These are phyloP conservation scores for Hypoxylon trugodes DNA, from an alignment of 495 filamentous ascomycete genomes.

Conservation along the genomic window DNA sequence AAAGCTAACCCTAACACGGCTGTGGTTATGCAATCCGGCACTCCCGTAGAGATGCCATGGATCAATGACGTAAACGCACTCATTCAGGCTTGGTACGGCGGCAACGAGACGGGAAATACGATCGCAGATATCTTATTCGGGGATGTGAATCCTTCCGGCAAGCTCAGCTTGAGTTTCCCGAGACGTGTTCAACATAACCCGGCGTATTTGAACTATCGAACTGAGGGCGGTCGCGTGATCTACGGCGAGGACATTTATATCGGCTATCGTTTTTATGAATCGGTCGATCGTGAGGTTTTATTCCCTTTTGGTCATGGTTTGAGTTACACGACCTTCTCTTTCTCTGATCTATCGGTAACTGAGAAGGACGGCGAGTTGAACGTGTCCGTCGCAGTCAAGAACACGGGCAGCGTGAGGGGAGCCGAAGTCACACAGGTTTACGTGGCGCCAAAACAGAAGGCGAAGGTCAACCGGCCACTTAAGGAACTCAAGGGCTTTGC, in stretches of 20 bases:
- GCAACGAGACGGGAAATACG: constrained; percentile 72
- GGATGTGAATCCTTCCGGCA: constrained; percentile 70
- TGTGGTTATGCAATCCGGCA: constrained; percentile 75
- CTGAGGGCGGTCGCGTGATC: constrained; percentile 72
- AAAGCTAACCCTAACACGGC: constrained; percentile 68
- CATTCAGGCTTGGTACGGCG: constrained; percentile 72
- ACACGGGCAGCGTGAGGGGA: constrained; percentile 71
- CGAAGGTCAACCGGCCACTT: constrained; percentile 64
- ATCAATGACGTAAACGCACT: constrained; percentile 60
- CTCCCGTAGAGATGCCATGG: constrained; percentile 80
- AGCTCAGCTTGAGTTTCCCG: constrained; percentile 74
- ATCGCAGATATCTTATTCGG: constrained; percentile 75
- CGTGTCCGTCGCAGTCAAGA: constrained; percentile 54
- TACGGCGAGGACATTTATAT: constrained; percentile 83
- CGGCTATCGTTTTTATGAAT: constrained; percentile 81
- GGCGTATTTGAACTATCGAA: constrained; percentile 75
- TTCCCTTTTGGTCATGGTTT: constrained; percentile 81
- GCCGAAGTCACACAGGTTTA: constrained; percentile 75
- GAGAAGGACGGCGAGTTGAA: constrained; percentile 49
- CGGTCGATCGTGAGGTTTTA: constrained; percentile 63
- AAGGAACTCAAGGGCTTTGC: constrained; percentile 79
- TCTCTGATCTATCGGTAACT: constrained; percentile 59
- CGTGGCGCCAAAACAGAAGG: constrained; percentile 53
- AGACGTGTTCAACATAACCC: constrained; percentile 74
- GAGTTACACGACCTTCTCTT: constrained; percentile 73